Percentiles rank a stretch among this genome's conserved stretches.
phyloP scores from a whole-genome alignment of 306 rosid genomes.

The Quercus cerris region DNA sequence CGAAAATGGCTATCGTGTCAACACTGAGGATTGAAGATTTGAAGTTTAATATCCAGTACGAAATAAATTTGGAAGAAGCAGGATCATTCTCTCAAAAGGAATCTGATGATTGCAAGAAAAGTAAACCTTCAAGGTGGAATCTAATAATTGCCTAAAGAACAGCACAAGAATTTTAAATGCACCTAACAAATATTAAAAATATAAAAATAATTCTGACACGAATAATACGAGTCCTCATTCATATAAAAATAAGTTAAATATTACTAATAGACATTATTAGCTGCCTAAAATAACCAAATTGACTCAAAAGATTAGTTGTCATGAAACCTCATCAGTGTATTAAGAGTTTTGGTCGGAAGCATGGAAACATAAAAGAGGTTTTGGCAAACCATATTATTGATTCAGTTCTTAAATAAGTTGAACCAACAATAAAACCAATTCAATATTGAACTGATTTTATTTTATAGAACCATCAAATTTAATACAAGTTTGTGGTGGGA shows the following conservation, averaged over 20 bases:
- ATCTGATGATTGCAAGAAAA: slow-evolving; percentile 14
- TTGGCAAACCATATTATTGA: too few species aligned
- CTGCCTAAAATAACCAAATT: not conserved
- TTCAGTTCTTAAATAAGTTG: too few species aligned
- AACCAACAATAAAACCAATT: too few species aligned
- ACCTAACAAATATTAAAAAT: not conserved
- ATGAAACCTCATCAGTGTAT: not conserved
- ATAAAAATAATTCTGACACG: not conserved
- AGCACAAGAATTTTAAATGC: not conserved
- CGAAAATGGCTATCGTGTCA: not conserved
- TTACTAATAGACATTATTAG: not conserved
- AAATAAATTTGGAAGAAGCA: not conserved
- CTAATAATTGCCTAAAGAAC: slow-evolving; percentile 2
- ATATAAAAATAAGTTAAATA: not conserved
- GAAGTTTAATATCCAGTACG: not conserved
- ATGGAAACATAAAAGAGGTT: not conserved
- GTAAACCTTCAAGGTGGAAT: slow-evolving; percentile 19
- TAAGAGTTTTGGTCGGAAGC: not conserved
- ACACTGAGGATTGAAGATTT: not conserved
- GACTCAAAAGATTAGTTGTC: not conserved
- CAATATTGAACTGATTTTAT: too few species aligned
- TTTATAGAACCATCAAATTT: too few species aligned
- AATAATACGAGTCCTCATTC: not conserved
- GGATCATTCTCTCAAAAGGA: not conserved
- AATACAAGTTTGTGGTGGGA: too few species aligned